Evolutionary conservation across 345 rosid genomes (phyloP).

Genomic region (Pelargonium nanum): DNA sequence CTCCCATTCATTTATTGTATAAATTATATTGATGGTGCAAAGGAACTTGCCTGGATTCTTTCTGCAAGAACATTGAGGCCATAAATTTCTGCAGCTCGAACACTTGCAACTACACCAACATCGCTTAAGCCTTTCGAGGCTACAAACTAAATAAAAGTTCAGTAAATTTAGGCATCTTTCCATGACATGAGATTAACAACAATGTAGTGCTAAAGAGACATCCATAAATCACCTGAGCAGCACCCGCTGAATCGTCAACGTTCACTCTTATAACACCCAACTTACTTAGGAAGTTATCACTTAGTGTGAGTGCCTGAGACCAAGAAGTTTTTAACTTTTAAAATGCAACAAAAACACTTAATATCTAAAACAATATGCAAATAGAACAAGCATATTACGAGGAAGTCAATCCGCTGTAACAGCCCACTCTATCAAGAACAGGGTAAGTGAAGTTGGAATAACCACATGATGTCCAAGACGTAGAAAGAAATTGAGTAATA

Average conservation of each 20-base stretch:
- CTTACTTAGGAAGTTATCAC: conserved; percentile 30
- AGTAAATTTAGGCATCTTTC: too few relatives aligned
- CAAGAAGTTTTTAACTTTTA: background rate
- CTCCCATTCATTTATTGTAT: too few relatives aligned
- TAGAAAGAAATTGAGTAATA: too few relatives aligned
- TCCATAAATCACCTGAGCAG: conserved; percentile 35
- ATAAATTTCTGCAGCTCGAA: conserved; percentile 67
- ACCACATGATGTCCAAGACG: too few relatives aligned
- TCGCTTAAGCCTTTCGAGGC: conserved; percentile 38
- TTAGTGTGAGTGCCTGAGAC: conserved; percentile 36
- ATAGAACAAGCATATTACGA: background rate
- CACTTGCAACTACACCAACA: conserved; percentile 62
- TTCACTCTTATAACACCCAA: conserved; percentile 35
- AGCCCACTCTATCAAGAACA: too few relatives aligned
- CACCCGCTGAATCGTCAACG: conserved; percentile 36
- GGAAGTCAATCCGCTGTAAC: background rate
- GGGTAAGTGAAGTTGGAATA: too few relatives aligned
- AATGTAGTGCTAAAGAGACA: background rate
- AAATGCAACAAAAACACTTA: background rate
- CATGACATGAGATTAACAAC: background rate
- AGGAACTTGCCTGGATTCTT: conserved; percentile 39
- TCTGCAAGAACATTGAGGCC: conserved; percentile 61
- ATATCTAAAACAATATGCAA: too few relatives aligned
- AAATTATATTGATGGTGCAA: too few relatives aligned
- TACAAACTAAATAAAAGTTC: conserved; percentile 33